phyloP scores from a whole-genome alignment of 768 basidiomycete genomes.

The Lentinula detonsa region DNA sequence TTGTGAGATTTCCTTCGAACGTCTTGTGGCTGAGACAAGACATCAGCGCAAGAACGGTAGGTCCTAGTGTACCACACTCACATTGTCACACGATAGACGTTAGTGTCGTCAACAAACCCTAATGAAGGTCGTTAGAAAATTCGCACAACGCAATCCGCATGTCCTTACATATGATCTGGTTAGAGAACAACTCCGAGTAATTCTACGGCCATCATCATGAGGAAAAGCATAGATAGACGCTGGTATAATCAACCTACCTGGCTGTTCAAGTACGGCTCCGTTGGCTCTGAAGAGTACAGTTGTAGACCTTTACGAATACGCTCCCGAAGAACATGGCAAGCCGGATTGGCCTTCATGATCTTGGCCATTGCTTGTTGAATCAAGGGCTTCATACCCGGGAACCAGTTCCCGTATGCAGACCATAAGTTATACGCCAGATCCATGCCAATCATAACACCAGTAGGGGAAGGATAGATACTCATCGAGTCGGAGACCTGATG shows the following conservation, averaged over 20 bases:
- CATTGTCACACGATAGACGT: constrained; percentile 99
- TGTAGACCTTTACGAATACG: constrained; percentile 98
- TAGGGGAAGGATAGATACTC: constrained; percentile 99
- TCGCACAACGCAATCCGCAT: not conserved
- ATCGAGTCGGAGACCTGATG: constrained; percentile 85
- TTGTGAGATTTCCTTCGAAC: constrained; percentile 99
- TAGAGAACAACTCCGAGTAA: constrained; percentile 94
- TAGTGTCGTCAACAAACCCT: constrained; percentile 99
- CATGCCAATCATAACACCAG: constrained; percentile 98
- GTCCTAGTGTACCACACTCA: constrained; percentile 20
- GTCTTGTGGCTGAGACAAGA: constrained; percentile 76
- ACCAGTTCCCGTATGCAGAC: constrained; percentile 99
- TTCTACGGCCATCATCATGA: constrained; percentile 36
- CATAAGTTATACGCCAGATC: constrained; percentile 97
- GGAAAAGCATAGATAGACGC: not conserved
- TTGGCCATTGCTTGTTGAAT: constrained; percentile 99
- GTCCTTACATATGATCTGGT: constrained; percentile 86
- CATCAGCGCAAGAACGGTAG: constrained; percentile 5
- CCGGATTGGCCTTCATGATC: constrained; percentile 99
- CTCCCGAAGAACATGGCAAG: constrained; percentile 94
- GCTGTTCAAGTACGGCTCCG: constrained; percentile 98
- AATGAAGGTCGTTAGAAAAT: not conserved
- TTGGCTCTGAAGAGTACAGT: constrained; percentile 97
- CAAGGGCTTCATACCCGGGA: constrained; percentile 97
- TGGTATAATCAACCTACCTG: constrained; percentile 38